Evolutionary conservation across 2,329 filamentous ascomycete species (phyloP), one percentile per base, ranked within the genome.

Genomic region (Calonectria hongkongensis): DNA sequence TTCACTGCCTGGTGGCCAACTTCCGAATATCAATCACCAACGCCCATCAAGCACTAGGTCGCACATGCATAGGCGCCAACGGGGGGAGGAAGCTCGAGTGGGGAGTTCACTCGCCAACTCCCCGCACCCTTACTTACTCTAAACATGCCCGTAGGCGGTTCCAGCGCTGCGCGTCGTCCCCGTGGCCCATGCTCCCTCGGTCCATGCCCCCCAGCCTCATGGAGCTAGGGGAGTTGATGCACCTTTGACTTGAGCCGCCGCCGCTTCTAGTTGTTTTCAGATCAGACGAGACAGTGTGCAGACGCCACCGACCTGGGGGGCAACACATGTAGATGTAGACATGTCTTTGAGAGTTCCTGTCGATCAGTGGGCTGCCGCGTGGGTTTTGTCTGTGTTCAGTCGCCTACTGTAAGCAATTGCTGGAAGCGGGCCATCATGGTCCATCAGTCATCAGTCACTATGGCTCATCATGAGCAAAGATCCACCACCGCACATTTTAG

Each of bases 91-190:
- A 25, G 33, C 54, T 60, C 54, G 18, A 33, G 25, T 48, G 66
- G 66, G 66, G 66, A 68, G 66, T 63, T 51, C 56, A 51, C 16
- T 16, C 16, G 45, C n/a, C 33, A 64, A 50, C 66, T 63, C 66
- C 66, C 66, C 66, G 66, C 33, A 43, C 30, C 21, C 21, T 21
- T 21, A 21, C 21, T 21, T 1, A 33, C 13, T 16, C 30, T 16
- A 28, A 45, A 39, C 54, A 41, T 41, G 54, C 36, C 30, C 48
- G 45, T 54, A 36, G 21, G 48, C 36, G 50, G 50, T 36, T 58
- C 41, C 58, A 47, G 39, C 39, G 41, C 33, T 36, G 39, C n/a
- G 4, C 5, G 41, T n/a, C 6, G 45, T 48, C n/a, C 45, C 45
- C 10, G 33, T 21, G 54, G 54, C 21, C 30, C 51, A 21, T 39